phyloP scores from a whole-genome alignment of 257 asterid genomes.

The Nicotiana noctiflora region DNA sequence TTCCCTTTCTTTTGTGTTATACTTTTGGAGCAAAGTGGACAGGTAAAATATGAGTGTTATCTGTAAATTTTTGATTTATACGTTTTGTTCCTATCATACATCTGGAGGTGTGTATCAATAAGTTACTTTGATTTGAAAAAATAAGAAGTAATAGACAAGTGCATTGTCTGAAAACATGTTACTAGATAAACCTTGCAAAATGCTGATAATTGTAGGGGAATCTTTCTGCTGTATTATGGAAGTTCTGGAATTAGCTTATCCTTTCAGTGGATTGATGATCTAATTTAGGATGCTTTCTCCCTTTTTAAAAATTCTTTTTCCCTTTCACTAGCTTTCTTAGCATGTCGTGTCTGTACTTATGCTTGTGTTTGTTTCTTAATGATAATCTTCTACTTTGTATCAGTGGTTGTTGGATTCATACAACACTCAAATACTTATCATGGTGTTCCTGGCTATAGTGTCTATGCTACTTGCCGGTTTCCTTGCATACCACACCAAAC shows the following conservation, averaged over 20 bases:
- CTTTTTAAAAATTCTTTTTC: background rate
- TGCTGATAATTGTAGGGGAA: background rate
- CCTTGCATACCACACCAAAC: conserved; percentile 83
- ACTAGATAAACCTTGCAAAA: background rate
- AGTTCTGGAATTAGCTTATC: background rate
- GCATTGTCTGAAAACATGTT: background rate
- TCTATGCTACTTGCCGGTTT: conserved; percentile 78
- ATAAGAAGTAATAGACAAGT: background rate
- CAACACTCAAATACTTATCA: conserved; percentile 79
- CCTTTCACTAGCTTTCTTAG: background rate
- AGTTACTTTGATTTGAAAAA: background rate
- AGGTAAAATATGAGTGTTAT: background rate
- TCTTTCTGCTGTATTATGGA: background rate
- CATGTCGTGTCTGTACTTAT: background rate
- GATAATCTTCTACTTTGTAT: conserved; percentile 24
- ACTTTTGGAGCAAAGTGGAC: background rate
- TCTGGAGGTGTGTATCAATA: background rate
- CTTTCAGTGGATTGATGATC: background rate
- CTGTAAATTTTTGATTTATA: background rate
- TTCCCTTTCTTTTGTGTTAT: background rate
- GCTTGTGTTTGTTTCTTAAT: conserved; percentile 8
- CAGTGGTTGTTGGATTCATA: conserved; percentile 90
- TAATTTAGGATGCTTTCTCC: background rate
- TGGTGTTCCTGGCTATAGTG: conserved; percentile 76
- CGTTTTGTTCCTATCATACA: background rate